These are phyloP conservation scores for Chlorella sorokiniana DNA, from an alignment of 139 green algal species.

Conservation along the genomic window DNA sequence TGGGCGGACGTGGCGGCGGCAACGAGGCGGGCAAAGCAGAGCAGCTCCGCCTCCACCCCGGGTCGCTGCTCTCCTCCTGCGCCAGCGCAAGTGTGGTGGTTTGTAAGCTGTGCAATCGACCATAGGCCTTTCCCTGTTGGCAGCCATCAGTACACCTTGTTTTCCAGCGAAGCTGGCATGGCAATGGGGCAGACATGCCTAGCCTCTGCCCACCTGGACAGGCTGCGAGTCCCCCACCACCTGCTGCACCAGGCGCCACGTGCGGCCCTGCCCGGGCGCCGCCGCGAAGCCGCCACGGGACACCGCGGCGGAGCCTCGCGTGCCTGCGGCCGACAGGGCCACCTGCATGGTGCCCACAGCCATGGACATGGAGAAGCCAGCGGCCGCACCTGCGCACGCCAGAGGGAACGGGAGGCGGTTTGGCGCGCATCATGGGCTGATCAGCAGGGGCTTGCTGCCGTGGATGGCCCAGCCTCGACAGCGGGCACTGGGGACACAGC, in stretches of 20 bases:
- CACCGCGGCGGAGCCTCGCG: not conserved
- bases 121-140: too few relatives aligned
- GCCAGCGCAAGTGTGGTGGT: not conserved
- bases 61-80: constrained; percentile 12
- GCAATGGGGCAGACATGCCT: not conserved
- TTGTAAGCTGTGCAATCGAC: not conserved
- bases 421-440: not conserved
- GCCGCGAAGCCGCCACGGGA: not conserved
- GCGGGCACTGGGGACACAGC: too few relatives aligned
- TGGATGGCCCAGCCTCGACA: not conserved
- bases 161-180: too few relatives aligned
- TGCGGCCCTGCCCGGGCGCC: not conserved
- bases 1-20: not conserved
- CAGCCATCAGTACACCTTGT: too few relatives aligned
- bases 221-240: not conserved
- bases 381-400: not conserved
- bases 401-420: not conserved
- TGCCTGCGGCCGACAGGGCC: not conserved
- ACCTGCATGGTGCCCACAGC: not conserved
- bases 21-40: constrained; percentile 5
- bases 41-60: not conserved
- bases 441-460: not conserved
- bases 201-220: not conserved
- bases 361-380: constrained; percentile 5
- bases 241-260: constrained; percentile 10